Percentiles rank a stretch among this genome's conserved stretches.
These are phyloP conservation scores for Mycena belliarum DNA, from an alignment of 768 basidiomycete species.

Conservation along the genomic window DNA sequence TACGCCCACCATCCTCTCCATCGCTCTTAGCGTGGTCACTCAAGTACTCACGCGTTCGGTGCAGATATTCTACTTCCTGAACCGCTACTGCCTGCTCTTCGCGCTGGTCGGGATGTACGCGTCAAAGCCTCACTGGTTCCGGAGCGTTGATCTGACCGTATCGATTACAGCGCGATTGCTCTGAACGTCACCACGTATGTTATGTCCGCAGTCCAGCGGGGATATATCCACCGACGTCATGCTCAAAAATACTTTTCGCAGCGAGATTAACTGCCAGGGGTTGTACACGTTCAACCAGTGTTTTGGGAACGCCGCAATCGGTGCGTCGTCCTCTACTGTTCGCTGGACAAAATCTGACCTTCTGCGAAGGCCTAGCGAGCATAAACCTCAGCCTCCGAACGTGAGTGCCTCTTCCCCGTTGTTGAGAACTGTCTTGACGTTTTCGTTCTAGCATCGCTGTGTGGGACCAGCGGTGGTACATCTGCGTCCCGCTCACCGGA, in stretches of 20 bases:
- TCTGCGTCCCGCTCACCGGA: slow-evolving; percentile 51
- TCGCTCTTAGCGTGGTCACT: no score
- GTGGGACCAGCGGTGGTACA: slow-evolving; percentile 59
- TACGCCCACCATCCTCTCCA: slow-evolving; percentile 28
- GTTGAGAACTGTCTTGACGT: not conserved
- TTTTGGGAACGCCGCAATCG: slow-evolving; percentile 66
- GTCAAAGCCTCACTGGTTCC: slow-evolving; percentile 2
- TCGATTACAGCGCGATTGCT: slow-evolving; percentile 47
- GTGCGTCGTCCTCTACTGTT: slow-evolving; percentile 22
- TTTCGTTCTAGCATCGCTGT: slow-evolving; percentile 61
- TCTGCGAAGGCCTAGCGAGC: slow-evolving; percentile 47
- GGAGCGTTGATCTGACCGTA: slow-evolving; percentile 8
- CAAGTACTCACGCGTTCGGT: no score
- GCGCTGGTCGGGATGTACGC: slow-evolving; percentile 72
- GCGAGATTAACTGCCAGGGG: slow-evolving; percentile 62
- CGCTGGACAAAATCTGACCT: not conserved
- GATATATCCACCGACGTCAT: not conserved
- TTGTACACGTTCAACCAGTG: slow-evolving; percentile 69
- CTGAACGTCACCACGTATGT: slow-evolving; percentile 58
- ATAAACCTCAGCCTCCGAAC: slow-evolving; percentile 71
- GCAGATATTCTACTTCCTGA: slow-evolving; percentile 69
- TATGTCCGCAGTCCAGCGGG: no score
- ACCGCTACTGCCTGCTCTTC: slow-evolving; percentile 64
- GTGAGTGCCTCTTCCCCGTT: slow-evolving; percentile 37
- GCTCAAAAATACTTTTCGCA: slow-evolving; percentile 22